phyloP scores from a whole-genome alignment of 768 basidiomycete species.

The Tricholoma terreum region DNA sequence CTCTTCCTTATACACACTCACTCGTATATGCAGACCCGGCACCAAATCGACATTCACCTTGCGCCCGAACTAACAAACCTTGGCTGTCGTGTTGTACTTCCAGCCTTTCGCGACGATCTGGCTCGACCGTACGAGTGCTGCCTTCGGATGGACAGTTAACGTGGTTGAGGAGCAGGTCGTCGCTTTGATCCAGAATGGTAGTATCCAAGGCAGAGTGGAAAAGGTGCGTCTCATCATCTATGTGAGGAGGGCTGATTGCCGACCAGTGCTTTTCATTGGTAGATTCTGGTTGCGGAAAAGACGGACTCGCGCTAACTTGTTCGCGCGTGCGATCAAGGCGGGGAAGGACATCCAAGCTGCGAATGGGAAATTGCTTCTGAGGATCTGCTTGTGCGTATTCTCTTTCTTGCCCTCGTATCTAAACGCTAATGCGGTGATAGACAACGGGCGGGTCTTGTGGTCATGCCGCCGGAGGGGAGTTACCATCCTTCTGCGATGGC shows the following conservation, averaged over 20 bases:
- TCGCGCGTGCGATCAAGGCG: constrained; percentile 68
- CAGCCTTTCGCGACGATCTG: constrained; percentile 84
- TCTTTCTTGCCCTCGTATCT: not conserved
- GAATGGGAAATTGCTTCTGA: constrained; percentile 75
- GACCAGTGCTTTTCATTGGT: not conserved
- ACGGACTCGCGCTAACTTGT: constrained; percentile 78
- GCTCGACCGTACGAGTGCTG: constrained; percentile 78
- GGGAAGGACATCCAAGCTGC: constrained; percentile 69
- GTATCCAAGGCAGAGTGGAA: constrained; percentile 82
- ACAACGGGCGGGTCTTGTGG: no score
- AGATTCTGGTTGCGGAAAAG: constrained; percentile 81
- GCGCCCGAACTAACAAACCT: constrained; percentile 55
- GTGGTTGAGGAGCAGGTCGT: constrained; percentile 76
- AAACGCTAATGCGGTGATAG: constrained; percentile 31
- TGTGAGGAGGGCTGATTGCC: constrained; percentile 4
- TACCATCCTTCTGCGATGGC: no score
- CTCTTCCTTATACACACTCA: not conserved
- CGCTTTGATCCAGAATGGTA: constrained; percentile 68
- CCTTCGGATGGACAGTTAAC: constrained; percentile 79
- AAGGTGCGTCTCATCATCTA: constrained; percentile 47
- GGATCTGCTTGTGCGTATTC: constrained; percentile 73
- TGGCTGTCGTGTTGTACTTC: constrained; percentile 83
- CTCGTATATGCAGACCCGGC: constrained; percentile 55
- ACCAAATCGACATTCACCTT: constrained; percentile 77
- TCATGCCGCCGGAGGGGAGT: no score